These are phyloP conservation scores for Aspergillus asperescens DNA, from an alignment of 495 filamentous ascomycete species.

Conservation along the genomic window DNA sequence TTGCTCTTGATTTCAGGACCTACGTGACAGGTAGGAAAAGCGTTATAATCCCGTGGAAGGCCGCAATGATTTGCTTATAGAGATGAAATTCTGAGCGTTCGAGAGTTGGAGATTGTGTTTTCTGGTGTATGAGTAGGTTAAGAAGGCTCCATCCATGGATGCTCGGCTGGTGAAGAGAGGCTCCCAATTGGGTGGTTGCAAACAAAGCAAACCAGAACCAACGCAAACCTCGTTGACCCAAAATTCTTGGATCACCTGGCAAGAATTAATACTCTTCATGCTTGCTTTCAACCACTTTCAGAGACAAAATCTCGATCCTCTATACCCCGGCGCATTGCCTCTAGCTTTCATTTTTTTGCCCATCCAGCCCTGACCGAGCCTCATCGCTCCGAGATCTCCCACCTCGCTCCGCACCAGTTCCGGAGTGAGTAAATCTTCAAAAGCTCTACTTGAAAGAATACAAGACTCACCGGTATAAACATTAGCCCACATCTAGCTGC, in stretches of 20 bases:
- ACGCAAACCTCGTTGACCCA: slow-evolving; percentile 16
- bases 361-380: no score
- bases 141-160: not conserved
- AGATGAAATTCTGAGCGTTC: no score
- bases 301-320: no score
- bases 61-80: no score
- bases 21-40: no score
- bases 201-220: slow-evolving; percentile 13
- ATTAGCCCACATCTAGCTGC: not conserved
- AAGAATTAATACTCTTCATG: not conserved
- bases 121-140: no score
- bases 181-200: not conserved
- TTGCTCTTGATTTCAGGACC: no score
- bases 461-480: not conserved
- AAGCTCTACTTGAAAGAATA: not conserved
- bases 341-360: no score
- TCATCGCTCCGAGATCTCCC: not conserved
- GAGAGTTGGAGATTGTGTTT: no score
- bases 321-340: not conserved
- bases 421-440: no score
- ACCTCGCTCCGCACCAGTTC: no score
- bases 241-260: slow-evolving; percentile 30
- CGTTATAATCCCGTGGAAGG: no score
- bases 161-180: not conserved
- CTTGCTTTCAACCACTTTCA: not conserved